Evolutionary conservation across 202 grass and related monocot species (phyloP).

Genomic region (Alloteropsis angusta): DNA sequence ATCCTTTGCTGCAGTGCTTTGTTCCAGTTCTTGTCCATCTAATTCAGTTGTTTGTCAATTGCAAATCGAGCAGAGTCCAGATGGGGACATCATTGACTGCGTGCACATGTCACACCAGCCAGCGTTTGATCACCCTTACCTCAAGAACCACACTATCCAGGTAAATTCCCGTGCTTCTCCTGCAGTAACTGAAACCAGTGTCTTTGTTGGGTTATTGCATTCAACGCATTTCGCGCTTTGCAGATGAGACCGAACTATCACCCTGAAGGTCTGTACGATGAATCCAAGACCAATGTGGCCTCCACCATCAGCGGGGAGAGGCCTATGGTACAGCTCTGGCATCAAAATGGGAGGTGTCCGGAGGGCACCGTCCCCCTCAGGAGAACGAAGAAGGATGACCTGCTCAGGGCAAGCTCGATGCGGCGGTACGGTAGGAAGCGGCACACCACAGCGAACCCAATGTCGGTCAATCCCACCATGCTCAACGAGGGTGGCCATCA

Average conservation of each 20-base stretch:
- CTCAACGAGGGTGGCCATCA: slow-evolving; percentile 93
- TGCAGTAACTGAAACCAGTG: background rate
- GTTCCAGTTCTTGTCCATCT: background rate
- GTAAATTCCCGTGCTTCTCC: slow-evolving; percentile 24
- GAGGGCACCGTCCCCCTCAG: slow-evolving; percentile 64
- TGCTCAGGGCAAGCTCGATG: slow-evolving; percentile 73
- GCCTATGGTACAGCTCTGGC: slow-evolving; percentile 74
- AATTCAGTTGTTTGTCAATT: background rate
- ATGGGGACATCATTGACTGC: slow-evolving; percentile 91
- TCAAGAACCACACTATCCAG: slow-evolving; percentile 92
- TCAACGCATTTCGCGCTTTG: background rate
- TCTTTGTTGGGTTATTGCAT: background rate
- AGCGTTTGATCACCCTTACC: slow-evolving; percentile 88
- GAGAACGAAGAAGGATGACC: slow-evolving; percentile 65
- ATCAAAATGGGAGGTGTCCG: slow-evolving; percentile 59
- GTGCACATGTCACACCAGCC: slow-evolving; percentile 80
- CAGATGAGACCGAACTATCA: slow-evolving; percentile 80
- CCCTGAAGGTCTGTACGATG: slow-evolving; percentile 55
- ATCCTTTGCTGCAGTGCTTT: background rate
- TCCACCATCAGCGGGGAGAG: slow-evolving; percentile 26
- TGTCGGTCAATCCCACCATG: slow-evolving; percentile 55
- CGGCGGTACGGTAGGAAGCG: slow-evolving; percentile 74
- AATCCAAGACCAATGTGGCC: slow-evolving; percentile 44
- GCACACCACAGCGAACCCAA: slow-evolving; percentile 56
- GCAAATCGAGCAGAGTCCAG: slow-evolving; percentile 63